Evolutionary conservation across 495 filamentous ascomycete genomes (phyloP).

Genomic region (Lasiosphaeris hirsuta): DNA sequence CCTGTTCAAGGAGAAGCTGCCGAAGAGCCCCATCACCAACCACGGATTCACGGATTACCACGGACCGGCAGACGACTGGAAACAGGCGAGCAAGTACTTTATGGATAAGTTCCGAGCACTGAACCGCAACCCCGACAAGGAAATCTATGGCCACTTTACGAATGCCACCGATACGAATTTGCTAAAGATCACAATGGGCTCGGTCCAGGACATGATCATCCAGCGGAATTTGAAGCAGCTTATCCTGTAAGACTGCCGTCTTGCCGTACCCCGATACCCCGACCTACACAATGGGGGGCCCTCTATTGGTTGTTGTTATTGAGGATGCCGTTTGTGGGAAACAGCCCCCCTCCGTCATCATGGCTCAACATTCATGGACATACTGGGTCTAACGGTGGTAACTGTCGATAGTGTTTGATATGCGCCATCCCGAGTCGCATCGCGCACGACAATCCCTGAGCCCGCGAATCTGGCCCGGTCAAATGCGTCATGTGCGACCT

Average conservation of each 20-base stretch:
- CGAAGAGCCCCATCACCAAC: conserved; percentile 72
- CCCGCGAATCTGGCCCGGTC: too few relatives aligned
- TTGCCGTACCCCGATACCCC: background rate
- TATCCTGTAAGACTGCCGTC: conserved; percentile 67
- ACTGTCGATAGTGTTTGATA: too few relatives aligned
- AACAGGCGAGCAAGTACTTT: conserved; percentile 76
- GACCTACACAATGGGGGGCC: background rate
- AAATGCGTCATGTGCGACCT: too few relatives aligned
- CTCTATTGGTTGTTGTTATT: too few relatives aligned
- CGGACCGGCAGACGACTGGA: conserved; percentile 47
- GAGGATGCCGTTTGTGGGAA: too few relatives aligned
- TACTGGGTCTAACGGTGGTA: too few relatives aligned
- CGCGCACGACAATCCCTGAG: too few relatives aligned
- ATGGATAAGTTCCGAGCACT: conserved; percentile 84
- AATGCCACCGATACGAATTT: conserved; percentile 95
- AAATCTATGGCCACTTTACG: conserved; percentile 91
- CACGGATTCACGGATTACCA: conserved; percentile 91
- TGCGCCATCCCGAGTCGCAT: too few relatives aligned
- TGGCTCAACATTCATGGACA: too few relatives aligned
- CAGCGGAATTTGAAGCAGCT: conserved; percentile 94
- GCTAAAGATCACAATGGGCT: conserved; percentile 94
- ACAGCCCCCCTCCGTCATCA: too few relatives aligned
- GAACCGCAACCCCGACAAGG: conserved; percentile 78
- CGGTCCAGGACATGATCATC: conserved; percentile 98
- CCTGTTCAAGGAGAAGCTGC: conserved; percentile 88